Percentiles rank a stretch among this genome's conserved stretches.
Evolutionary conservation across 2,329 filamentous ascomycete genomes (phyloP).

Genomic region (Calonectria henricotiae): DNA sequence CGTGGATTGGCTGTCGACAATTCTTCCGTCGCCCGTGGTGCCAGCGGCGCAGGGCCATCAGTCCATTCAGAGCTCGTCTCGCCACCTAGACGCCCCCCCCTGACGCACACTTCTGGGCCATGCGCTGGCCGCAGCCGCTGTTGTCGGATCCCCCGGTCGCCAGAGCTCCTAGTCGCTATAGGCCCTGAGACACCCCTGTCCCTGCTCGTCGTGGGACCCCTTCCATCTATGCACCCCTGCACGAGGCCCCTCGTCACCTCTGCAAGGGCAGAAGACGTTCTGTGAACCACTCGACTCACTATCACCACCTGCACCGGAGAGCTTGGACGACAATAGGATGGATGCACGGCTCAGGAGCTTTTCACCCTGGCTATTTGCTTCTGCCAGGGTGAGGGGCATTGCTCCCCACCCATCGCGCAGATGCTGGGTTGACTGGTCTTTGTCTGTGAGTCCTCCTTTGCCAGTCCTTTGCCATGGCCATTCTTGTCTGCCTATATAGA

Average conservation of each 20-base stretch:
- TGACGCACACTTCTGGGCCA: slow-evolving; percentile 19
- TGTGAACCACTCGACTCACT: slow-evolving; percentile 42
- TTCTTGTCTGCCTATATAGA: slow-evolving; percentile 52
- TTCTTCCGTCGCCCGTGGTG: slow-evolving; percentile 44
- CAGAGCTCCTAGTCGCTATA: slow-evolving; percentile 26
- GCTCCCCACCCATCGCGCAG: slow-evolving; percentile 43
- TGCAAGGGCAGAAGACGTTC: neutral
- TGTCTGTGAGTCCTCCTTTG: slow-evolving; percentile 36
- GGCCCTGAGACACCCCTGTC: slow-evolving; percentile 28
- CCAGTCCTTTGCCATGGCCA: neutral
- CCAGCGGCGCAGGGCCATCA: slow-evolving; percentile 45
- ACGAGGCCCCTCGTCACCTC: neutral
- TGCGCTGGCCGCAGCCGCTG: slow-evolving; percentile 43
- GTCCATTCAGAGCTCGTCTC: slow-evolving; percentile 44
- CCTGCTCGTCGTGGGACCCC: neutral
- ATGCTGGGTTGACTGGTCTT: slow-evolving; percentile 47
- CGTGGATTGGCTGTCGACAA: slow-evolving; percentile 47
- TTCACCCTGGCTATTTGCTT: slow-evolving; percentile 32
- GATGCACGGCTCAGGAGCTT: slow-evolving; percentile 44
- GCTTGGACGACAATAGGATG: slow-evolving; percentile 46
- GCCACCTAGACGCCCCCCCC: slow-evolving; percentile 45
- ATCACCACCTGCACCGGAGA: slow-evolving; percentile 50
- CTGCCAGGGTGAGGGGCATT: slow-evolving; percentile 40
- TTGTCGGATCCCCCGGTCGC: slow-evolving; percentile 43
- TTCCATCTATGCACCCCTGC: slow-evolving; percentile 4